Evolutionary conservation across 164 flowering plant species (phyloP).

Genomic region (Tinospora cordifolia): DNA sequence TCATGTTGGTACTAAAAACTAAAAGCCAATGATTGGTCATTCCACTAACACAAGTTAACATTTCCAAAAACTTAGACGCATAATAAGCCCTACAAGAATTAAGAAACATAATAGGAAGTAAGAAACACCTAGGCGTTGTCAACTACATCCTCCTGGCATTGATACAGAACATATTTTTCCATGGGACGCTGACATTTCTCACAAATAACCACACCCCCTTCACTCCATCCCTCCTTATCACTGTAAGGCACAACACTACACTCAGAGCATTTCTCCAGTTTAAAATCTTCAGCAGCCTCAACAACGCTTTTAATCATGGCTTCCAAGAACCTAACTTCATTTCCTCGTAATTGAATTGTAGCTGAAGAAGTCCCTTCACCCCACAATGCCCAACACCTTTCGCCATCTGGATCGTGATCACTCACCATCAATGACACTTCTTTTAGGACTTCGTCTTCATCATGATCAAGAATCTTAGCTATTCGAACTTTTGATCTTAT

Average conservation of each 20-base stretch:
- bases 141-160: conserved; percentile 27
- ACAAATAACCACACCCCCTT: conserved; percentile 25
- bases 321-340: conserved; percentile 31
- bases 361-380: conserved; percentile 38
- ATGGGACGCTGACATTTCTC: conserved; percentile 45
- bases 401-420: conserved; percentile 7
- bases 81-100: background rate
- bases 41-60: background rate
- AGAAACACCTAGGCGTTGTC: background rate
- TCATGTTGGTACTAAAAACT: too few relatives aligned
- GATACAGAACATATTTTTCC: conserved; percentile 43
- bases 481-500: conserved; percentile 35
- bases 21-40: too few relatives aligned
- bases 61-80: background rate
- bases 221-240: conserved; percentile 8
- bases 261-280: conserved; percentile 29
- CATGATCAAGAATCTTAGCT: conserved; percentile 13
- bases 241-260: conserved; percentile 9
- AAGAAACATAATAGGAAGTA: too few relatives aligned
- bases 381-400: conserved; percentile 42
- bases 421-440: conserved; percentile 41
- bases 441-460: conserved; percentile 31
- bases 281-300: conserved; percentile 14
- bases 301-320: conserved; percentile 38
- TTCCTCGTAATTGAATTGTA: conserved; percentile 31